Evolutionary conservation across 2,329 filamentous ascomycete species (phyloP).

Genomic region (Chaetomium olivaceum): DNA sequence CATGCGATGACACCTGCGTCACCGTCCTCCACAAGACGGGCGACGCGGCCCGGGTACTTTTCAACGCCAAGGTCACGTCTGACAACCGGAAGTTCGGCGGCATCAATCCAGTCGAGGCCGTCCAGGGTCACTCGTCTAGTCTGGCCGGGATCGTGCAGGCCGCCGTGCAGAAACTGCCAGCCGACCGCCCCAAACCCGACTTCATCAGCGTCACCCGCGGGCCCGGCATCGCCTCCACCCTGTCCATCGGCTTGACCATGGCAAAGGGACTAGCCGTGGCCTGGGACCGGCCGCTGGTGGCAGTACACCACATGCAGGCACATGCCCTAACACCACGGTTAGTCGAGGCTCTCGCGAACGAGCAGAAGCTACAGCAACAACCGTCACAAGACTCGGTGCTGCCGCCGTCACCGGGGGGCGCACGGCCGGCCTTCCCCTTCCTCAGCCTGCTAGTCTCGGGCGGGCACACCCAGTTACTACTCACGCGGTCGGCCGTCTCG

Average conservation of each 20-base stretch:
- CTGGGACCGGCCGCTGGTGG: conserved; percentile 80
- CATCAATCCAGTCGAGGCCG: conserved; percentile 75
- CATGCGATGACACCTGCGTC: conserved; percentile 92
- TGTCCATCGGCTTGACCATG: conserved; percentile 75
- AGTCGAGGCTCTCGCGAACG: conserved; percentile 58
- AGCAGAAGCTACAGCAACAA: not conserved
- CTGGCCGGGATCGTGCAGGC: conserved; percentile 68
- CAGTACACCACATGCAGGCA: conserved; percentile 96
- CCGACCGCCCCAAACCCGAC: conserved; percentile 60
- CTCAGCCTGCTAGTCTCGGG: conserved; percentile 87
- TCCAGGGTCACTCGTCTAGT: conserved; percentile 71
- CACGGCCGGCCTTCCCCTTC: conserved; percentile 71
- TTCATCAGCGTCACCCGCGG: conserved; percentile 89
- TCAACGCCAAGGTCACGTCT: conserved; percentile 78
- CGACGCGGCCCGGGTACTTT: conserved; percentile 61
- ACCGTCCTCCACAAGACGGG: conserved; percentile 68
- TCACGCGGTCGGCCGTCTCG: conserved; percentile 65
- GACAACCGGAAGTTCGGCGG: conserved; percentile 74
- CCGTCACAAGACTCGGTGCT: too few relatives aligned
- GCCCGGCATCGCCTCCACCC: conserved; percentile 80
- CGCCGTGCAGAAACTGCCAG: conserved; percentile 58
- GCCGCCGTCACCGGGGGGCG: not conserved
- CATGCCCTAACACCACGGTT: conserved; percentile 88
- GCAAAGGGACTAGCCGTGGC: conserved; percentile 86
- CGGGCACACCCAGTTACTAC: conserved; percentile 85